Evolutionary conservation across 2,329 filamentous ascomycete species (phyloP).

Genomic region (Xylariaceae sp.): DNA sequence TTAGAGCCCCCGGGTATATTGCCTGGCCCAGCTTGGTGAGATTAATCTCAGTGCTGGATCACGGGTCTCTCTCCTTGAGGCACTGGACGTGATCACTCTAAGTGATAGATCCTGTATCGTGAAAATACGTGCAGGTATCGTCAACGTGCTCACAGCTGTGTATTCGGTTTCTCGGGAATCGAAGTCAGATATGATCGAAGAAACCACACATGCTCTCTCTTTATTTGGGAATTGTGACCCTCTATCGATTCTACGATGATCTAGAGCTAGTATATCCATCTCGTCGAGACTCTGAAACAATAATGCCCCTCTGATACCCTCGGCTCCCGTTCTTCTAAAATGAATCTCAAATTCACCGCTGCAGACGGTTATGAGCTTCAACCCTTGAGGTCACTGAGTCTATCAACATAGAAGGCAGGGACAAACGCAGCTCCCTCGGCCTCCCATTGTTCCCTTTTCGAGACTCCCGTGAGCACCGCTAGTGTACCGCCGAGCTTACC

Average conservation of each 20-base stretch:
- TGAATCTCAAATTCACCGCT: neutral
- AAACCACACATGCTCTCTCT: neutral
- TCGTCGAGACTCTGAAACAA: constrained; percentile 4
- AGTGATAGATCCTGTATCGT: too few relatives aligned
- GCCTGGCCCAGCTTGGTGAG: too few relatives aligned
- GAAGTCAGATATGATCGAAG: neutral
- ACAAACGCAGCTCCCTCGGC: constrained; percentile 61
- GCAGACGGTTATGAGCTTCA: constrained; percentile 15
- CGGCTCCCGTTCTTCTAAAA: neutral
- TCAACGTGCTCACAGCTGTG: too few relatives aligned
- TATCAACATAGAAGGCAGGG: constrained; percentile 79
- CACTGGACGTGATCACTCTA: too few relatives aligned
- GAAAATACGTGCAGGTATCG: too few relatives aligned
- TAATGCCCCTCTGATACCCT: neutral
- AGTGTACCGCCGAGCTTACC: constrained; percentile 86
- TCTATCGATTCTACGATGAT: neutral
- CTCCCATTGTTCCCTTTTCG: constrained; percentile 76
- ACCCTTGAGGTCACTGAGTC: constrained; percentile 66
- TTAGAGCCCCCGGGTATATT: too few relatives aligned
- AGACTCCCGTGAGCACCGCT: constrained; percentile 85
- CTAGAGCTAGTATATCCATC: constrained; percentile 4
- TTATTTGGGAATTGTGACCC: too few relatives aligned
- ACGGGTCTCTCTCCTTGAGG: too few relatives aligned
- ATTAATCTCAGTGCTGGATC: too few relatives aligned
- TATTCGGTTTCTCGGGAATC: too few relatives aligned